Base-by-base conservation (phyloP, 305 asterid species). In the Solanum hybrid region DNA sequence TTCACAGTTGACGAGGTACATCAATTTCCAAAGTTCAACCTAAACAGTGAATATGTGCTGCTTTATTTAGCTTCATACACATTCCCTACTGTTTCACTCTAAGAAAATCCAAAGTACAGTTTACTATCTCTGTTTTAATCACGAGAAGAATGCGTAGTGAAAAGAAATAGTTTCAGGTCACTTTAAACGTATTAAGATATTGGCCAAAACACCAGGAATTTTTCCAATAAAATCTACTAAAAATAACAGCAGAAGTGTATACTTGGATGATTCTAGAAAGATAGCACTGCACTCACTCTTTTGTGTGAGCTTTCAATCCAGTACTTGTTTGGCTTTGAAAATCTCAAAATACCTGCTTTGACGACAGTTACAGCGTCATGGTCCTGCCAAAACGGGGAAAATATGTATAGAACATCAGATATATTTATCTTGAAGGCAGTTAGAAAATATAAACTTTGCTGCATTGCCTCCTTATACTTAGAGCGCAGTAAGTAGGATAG, bases 281-380 rank as follows among this genome's bases (percentile, higher is more conserved):
- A n/a, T 24, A 90, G 90, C 87, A 42, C 46, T 74, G 28, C 39
- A 91, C 98, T 93, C 92, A 97, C 99, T 92, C 98, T 95, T 91
- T 96, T 97, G 42, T 95, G 96, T 84, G 98, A 96, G 94, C 97
- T 96, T 92, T 97, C 99, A 91, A 97, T 94, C 99, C 99, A 96
- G 87, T 96, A 97, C 91, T 97, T 96, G 91, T 95, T 95, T 86
- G 99, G 99, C 91, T 95, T 95, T 61, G 97, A 87, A 92, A 94
- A 95, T 90, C 96, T 97, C 88, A 97, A 90, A 74, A 77, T 93
- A 89, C 99, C 99, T 10, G 97, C 98, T 93, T 93, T 95, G 91
- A 95, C 90, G 18, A 92, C 98, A 86, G 97, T 90, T 89, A 97
- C 92, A 86, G 93, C 88, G 91, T 96, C 98, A 88, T 96, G 95